Conservation (phyloP, 768 basidiomycete species). For the Trametes maxima region DNA sequence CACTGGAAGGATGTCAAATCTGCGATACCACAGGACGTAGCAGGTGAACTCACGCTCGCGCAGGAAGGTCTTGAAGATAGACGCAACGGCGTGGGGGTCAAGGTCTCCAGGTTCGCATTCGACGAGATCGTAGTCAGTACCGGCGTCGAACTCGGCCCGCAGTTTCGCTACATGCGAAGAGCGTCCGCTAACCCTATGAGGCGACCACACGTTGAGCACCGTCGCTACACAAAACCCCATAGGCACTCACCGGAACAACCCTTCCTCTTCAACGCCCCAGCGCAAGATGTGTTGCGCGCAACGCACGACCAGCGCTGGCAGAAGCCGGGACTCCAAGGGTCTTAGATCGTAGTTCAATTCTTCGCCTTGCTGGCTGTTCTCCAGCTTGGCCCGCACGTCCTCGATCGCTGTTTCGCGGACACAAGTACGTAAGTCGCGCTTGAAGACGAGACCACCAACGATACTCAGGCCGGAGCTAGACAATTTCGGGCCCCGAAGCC, state of each 20-base stretch:
- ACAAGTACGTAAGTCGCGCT: conserved; percentile 54
- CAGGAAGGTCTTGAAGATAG: conserved; percentile 89
- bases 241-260: conserved; percentile 71
- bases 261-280: conserved; percentile 88
- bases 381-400: conserved; percentile 20
- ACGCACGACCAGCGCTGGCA: conserved; percentile 79
- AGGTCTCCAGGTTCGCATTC: conserved; percentile 82
- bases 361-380: conserved; percentile 10
- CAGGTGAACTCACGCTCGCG: conserved; percentile 74
- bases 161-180: conserved; percentile 78
- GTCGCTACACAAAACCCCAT: neutral
- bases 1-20: conserved; percentile 50
- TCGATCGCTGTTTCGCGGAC: conserved; percentile 59
- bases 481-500: conserved; percentile 57
- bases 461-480: conserved; percentile 35
- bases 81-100: conserved; percentile 93
- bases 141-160: conserved; percentile 80
- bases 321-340: conserved; percentile 35
- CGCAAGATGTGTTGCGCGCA: conserved; percentile 80
- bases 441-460: conserved; percentile 64
- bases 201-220: conserved; percentile 3
- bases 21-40: conserved; percentile 15
- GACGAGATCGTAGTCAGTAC: conserved; percentile 83
- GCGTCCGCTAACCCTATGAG: conserved; percentile 75
- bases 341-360: conserved; percentile 16